Conservation (phyloP, 1,139 yeast genomes). For the Meyerozyma carpophila region DNA sequence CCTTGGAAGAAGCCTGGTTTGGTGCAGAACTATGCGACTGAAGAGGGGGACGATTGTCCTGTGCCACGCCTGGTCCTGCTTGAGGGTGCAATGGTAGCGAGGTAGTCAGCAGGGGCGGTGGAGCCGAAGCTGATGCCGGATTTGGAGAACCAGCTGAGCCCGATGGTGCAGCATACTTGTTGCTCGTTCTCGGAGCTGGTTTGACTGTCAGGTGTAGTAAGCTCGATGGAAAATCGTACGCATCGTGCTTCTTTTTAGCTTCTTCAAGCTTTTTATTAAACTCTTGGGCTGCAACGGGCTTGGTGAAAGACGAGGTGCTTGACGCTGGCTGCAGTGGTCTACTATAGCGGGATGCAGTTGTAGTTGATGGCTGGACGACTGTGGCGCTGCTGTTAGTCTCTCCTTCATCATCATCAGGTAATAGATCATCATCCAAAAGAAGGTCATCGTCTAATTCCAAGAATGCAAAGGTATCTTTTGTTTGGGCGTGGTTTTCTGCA, state of each 20-base stretch:
- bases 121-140: constrained; percentile 3
- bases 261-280: constrained; percentile 30
- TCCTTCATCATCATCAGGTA: constrained; percentile 10
- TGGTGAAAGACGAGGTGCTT: not conserved
- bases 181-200: constrained; percentile 28
- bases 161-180: constrained; percentile 21
- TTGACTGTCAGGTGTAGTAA: constrained; percentile 39
- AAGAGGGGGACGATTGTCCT: constrained; percentile 10
- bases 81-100: not conserved
- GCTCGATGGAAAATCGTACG: constrained; percentile 73
- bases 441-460: constrained; percentile 46
- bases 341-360: not conserved
- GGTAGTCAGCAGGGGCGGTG: constrained; percentile 1
- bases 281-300: constrained; percentile 9
- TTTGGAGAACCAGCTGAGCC: constrained; percentile 3
- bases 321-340: not conserved
- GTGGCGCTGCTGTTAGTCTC: constrained; percentile 14
- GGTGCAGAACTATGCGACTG: constrained; percentile 4
- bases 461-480: constrained; percentile 20
- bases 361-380: not conserved
- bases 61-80: constrained; percentile 2
- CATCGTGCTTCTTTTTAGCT: constrained; percentile 59
- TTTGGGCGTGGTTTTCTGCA: not conserved
- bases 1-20: constrained; percentile 6
- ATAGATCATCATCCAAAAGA: constrained; percentile 34